Conservation (phyloP, 2,329 filamentous ascomycete species). For the Xylaria sp. region DNA sequence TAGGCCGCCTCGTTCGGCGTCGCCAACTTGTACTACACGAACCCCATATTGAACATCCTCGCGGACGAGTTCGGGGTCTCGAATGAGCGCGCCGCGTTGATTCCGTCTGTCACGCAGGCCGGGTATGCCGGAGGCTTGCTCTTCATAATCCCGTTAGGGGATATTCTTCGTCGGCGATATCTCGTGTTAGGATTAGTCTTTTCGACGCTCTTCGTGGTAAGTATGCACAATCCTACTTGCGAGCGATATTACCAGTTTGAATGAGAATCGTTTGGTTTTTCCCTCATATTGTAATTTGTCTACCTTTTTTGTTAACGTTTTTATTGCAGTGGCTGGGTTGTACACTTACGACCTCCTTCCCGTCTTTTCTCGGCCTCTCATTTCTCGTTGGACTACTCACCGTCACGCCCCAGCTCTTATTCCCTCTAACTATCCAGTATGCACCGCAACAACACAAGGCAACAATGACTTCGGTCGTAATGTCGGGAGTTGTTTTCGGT, state of each 20-base stretch:
- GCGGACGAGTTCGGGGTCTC: constrained; percentile 76
- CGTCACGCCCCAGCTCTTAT: constrained; percentile 82
- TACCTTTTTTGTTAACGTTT: not conserved
- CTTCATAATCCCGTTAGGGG: constrained; percentile 80
- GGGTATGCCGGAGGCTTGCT: constrained; percentile 81
- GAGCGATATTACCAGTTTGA: no score
- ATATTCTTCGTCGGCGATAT: constrained; percentile 73
- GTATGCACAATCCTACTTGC: constrained; percentile 41
- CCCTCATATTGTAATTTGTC: not conserved
- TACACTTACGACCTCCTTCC: constrained; percentile 74
- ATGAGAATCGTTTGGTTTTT: not conserved
- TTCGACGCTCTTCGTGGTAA: constrained; percentile 74
- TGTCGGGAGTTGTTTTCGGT: constrained; percentile 79
- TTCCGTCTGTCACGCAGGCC: constrained; percentile 82
- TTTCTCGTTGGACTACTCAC: constrained; percentile 82
- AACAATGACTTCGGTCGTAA: constrained; percentile 77
- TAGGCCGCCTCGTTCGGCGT: constrained; percentile 74
- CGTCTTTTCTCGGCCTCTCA: constrained; percentile 74
- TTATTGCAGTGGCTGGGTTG: constrained; percentile 70
- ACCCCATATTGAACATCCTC: constrained; percentile 81
- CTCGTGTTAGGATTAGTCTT: constrained; percentile 76
- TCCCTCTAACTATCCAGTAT: constrained; percentile 82
- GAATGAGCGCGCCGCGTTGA: constrained; percentile 72
- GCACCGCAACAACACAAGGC: constrained; percentile 76
- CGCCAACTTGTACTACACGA: constrained; percentile 84